Percentiles rank a stretch among this genome's conserved stretches.
Conservation (phyloP, 1,284 basidiomycete genomes). For the Austroboletus niveus region DNA sequence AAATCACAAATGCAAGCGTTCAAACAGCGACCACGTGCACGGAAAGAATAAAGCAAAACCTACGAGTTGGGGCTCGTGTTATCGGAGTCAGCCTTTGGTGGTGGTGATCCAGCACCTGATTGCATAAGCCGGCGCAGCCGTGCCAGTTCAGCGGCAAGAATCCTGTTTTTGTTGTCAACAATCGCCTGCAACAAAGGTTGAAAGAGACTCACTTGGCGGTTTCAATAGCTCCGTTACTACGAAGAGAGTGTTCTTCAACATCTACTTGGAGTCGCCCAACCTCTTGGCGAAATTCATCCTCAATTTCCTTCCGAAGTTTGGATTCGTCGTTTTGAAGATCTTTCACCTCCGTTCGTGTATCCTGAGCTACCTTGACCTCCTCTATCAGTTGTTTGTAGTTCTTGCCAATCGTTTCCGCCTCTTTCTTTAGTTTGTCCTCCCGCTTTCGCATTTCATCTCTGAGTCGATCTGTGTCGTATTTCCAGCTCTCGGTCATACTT, state of each 20-base stretch:
- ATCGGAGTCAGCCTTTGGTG: conserved; percentile 10
- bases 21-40: conserved; percentile 2
- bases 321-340: conserved; percentile 41
- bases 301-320: conserved; percentile 48
- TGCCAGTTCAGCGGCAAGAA: conserved; percentile 57
- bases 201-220: conserved; percentile 55
- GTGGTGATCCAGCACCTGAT: conserved; percentile 33
- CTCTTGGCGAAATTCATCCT: conserved; percentile 48
- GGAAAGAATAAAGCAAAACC: background rate
- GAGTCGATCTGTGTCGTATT: conserved; percentile 61
- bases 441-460: conserved; percentile 68
- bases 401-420: conserved; percentile 60
- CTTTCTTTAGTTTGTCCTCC: conserved; percentile 62
- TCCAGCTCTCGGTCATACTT: conserved; percentile 65
- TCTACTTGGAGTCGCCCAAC: conserved; percentile 46
- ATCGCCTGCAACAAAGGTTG: background rate
- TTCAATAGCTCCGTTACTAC: conserved; percentile 53
- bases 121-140: conserved; percentile 71
- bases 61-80: conserved; percentile 14
- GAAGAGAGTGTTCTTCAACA: conserved; percentile 51
- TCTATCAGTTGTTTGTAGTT: conserved; percentile 63
- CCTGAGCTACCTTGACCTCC: conserved; percentile 53
- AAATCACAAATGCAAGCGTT: conserved; percentile 3
- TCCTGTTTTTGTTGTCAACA: conserved; percentile 35
- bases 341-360: conserved; percentile 36